These are phyloP conservation scores for Penicillium salamii DNA, from an alignment of 495 filamentous ascomycete species.

Conservation along the genomic window DNA sequence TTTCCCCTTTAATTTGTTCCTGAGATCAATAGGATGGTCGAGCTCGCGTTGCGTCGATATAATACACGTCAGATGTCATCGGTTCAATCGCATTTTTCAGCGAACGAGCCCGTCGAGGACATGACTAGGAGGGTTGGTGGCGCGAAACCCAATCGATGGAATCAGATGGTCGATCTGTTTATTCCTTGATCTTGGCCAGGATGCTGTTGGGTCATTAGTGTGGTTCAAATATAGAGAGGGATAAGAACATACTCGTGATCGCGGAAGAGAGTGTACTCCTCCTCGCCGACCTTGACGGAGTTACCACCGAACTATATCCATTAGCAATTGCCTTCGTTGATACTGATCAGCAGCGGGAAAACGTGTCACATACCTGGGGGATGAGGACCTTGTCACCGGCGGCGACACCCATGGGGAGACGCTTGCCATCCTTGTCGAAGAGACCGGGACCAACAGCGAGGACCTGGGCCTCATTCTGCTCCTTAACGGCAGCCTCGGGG, in stretches of 20 bases:
- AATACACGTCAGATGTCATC: constrained; percentile 29
- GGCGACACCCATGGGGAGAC: constrained; percentile 73
- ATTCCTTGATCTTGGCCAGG: constrained; percentile 89
- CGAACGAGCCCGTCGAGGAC: background rate
- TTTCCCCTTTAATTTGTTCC: constrained; percentile 16
- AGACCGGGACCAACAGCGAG: constrained; percentile 90
- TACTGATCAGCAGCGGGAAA: too few species aligned
- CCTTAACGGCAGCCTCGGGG: constrained; percentile 94
- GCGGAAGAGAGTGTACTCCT: constrained; percentile 92
- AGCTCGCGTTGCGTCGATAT: constrained; percentile 39
- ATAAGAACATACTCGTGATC: constrained; percentile 81
- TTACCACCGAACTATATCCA: constrained; percentile 82
- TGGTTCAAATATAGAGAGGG: background rate
- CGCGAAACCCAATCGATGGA: constrained; percentile 19
- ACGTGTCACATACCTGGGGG: constrained; percentile 70
- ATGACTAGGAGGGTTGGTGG: constrained; percentile 9
- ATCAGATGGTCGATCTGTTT: constrained; percentile 28
- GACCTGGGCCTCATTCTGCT: constrained; percentile 95
- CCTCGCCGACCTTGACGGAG: constrained; percentile 94
- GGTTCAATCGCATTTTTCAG: constrained; percentile 14
- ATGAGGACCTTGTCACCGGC: constrained; percentile 93
- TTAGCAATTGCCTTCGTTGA: constrained; percentile 2
- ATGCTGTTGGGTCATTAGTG: constrained; percentile 52
- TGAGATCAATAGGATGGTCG: constrained; percentile 28
- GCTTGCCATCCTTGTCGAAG: constrained; percentile 82